Conservation (phyloP, 2,329 filamentous ascomycete species). For the Cadophora luteo-olivacea region DNA sequence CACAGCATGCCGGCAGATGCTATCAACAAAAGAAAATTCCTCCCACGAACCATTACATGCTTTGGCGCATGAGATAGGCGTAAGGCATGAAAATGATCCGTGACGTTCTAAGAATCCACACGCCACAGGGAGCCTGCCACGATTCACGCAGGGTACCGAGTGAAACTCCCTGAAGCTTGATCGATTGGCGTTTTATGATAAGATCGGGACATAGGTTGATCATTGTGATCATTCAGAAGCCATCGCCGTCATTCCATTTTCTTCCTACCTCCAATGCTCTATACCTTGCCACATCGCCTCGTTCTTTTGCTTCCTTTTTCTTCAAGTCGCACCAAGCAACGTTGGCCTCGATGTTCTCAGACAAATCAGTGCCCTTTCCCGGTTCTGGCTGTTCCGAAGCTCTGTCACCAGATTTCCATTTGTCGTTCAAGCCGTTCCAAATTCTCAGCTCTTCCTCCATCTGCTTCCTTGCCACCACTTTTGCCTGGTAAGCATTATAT, state of each 20-base stretch:
- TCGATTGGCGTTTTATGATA: neutral
- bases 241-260: constrained; percentile 4
- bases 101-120: neutral
- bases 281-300: constrained; percentile 34
- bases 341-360: constrained; percentile 29
- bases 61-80: neutral
- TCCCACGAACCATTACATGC: neutral
- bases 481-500: constrained; percentile 30
- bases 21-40: neutral
- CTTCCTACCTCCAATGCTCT: constrained; percentile 35
- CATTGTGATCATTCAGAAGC: constrained; percentile 15
- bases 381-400: constrained; percentile 22
- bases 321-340: constrained; percentile 28
- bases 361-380: constrained; percentile 26
- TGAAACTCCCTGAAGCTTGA: neutral
- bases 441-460: constrained; percentile 27
- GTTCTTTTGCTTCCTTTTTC: constrained; percentile 33
- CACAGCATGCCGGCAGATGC: neutral
- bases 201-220: neutral
- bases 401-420: constrained; percentile 18
- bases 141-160: neutral
- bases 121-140: neutral
- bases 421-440: constrained; percentile 17
- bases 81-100: neutral
- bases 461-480: constrained; percentile 11